Evolutionary conservation across 768 basidiomycete species (phyloP), one percentile per base, ranked within the genome.

Genomic region (Rhodocollybia butyracea): DNA sequence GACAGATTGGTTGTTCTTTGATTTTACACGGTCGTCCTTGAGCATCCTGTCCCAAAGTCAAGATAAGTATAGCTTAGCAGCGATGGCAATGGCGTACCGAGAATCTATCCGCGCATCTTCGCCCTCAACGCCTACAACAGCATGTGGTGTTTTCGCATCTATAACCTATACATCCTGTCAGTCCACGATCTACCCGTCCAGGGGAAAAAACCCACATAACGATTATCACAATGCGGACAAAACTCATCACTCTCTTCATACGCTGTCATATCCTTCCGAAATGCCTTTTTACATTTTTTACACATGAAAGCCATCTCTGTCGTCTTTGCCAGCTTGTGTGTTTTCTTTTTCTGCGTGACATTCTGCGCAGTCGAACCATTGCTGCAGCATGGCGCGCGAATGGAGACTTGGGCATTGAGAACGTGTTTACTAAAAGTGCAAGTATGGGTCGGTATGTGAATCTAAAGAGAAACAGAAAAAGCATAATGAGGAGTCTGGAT

Each of bases 241-340:
- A 87, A 98, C 71, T 99, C 97, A 68, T 98, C 95, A 65, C 93
- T 94, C 68, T 99, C 96, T 63, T 98, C 96, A 64, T 92, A 98
- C 6, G 70, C 71, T 0, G 77, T 60, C 93, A 98, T 94, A 70
- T 98, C 94, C 74, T 99, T 98, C 60, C 95, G 75, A 67, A 99
- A 98, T 3, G 93, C 94, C 74, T 96, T 97, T 70, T 90, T 91
- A 76, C 91, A 92, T 70, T 92, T 92, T 68, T 93, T 93, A 74
- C 90, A 93, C 55, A 82, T 71, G 65, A 93, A 91, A 5, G 73
- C 71, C 90, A 92, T 91, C 73, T 99, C 97, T 39, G 78, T 76
- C 54, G 91, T 91, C 70, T 84, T 88, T 6, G 71, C 68, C 29
- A 99, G 76, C 2, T 59, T 63, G 63, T 99, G 96, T 51, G 82